Evolutionary conservation across 2,329 filamentous ascomycete species (phyloP).

Genomic region (Fusarium phyllophilum): DNA sequence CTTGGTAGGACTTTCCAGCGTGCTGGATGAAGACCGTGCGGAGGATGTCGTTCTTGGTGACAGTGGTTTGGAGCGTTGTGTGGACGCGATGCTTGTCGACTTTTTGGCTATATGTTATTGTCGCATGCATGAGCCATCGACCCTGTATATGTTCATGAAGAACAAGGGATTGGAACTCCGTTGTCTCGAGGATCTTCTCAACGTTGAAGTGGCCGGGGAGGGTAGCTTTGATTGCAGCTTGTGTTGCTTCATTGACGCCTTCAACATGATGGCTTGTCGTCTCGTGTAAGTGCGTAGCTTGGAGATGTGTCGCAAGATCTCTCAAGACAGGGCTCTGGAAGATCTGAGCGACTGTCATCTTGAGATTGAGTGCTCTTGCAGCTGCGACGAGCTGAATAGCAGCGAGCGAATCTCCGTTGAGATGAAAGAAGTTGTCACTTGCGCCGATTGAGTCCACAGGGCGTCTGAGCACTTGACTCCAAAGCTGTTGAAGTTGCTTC

Average conservation of each 20-base stretch:
- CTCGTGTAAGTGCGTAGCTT: rapidly evolving
- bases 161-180: neutral
- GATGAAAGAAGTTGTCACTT: neutral
- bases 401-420: neutral
- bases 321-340: neutral
- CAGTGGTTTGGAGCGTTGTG: neutral
- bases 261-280: neutral
- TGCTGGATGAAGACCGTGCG: neutral
- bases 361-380: neutral
- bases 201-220: rapidly evolving
- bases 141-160: neutral
- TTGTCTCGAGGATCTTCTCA: neutral
- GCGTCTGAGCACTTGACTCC: neutral
- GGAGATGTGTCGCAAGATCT: neutral
- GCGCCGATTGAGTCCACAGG: neutral
- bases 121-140: neutral
- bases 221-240: rapidly evolving
- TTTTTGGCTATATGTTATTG: neutral
- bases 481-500: neutral
- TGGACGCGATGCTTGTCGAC: neutral
- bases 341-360: neutral
- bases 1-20: neutral
- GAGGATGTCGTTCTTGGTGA: neutral
- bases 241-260: neutral
- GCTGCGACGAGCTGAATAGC: neutral